phyloP scores from a whole-genome alignment of 192 early-diverging fungal species.

The Coemansia sp. region DNA sequence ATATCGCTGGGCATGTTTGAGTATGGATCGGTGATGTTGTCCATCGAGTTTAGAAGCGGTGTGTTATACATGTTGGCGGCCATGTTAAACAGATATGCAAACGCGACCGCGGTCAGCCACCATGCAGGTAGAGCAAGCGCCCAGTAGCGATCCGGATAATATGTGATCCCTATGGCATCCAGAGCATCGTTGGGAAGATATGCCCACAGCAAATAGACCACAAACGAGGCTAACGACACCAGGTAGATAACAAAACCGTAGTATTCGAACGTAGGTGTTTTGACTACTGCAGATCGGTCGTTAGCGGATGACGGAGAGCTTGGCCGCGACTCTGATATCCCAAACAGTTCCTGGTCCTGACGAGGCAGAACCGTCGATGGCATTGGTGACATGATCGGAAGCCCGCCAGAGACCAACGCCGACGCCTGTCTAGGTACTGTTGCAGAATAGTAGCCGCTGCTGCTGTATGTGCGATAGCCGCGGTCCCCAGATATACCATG shows the following conservation, averaged over 20 bases:
- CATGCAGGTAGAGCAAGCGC: slow-evolving; percentile 79
- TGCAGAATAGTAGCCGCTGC: not conserved
- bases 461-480: not conserved
- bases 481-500: slow-evolving; percentile 5
- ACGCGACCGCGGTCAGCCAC: slow-evolving; percentile 70
- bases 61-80: slow-evolving; percentile 80
- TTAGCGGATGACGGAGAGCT: slow-evolving; percentile 30
- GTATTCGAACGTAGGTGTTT: slow-evolving; percentile 79
- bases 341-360: slow-evolving; percentile 18
- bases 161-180: slow-evolving; percentile 70
- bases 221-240: slow-evolving; percentile 71
- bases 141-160: slow-evolving; percentile 87
- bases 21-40: slow-evolving; percentile 70
- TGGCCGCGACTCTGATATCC: slow-evolving; percentile 21
- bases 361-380: not conserved
- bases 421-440: not conserved
- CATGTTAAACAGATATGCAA: slow-evolving; percentile 72
- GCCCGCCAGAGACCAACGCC: not conserved
- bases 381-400: not conserved
- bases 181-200: slow-evolving; percentile 78
- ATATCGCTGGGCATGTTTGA: slow-evolving; percentile 25
- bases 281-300: slow-evolving; percentile 38
- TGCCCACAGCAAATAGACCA: slow-evolving; percentile 80
- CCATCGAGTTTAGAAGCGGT: slow-evolving; percentile 67
- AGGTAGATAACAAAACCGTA: slow-evolving; percentile 89